These are phyloP conservation scores for Alternaria panax DNA, from an alignment of 2,329 filamentous ascomycete species.

Conservation along the genomic window DNA sequence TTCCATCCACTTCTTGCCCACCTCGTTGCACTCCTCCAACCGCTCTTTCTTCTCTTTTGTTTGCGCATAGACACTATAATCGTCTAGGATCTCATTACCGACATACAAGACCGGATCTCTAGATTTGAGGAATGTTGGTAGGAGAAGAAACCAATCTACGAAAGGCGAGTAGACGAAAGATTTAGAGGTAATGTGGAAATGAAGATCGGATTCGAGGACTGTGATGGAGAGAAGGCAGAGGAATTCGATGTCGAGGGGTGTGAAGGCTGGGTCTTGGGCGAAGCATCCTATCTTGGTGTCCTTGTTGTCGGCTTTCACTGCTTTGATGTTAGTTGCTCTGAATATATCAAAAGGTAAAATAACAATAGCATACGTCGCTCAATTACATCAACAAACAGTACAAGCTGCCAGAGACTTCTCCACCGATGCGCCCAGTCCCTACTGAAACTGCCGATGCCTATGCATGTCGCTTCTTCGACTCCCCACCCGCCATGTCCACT, in stretches of 20 bases:
- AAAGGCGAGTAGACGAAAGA: constrained; percentile 49
- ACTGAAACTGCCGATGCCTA: constrained; percentile 49
- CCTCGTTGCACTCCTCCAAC: constrained; percentile 36
- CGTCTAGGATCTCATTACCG: constrained; percentile 47
- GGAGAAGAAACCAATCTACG: constrained; percentile 46
- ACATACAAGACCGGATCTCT: constrained; percentile 45
- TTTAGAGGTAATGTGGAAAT: constrained; percentile 25
- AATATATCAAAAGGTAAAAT: not conserved
- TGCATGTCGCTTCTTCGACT: constrained; percentile 37
- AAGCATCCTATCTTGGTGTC: constrained; percentile 24
- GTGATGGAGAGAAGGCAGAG: constrained; percentile 33
- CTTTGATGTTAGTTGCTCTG: not conserved
- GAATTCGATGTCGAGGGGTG: constrained; percentile 39
- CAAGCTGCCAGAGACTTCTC: constrained; percentile 49
- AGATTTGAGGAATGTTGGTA: constrained; percentile 39
- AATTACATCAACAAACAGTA: constrained; percentile 42
- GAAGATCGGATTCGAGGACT: constrained; percentile 20
- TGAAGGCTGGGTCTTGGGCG: constrained; percentile 49
- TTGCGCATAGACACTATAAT: constrained; percentile 38
- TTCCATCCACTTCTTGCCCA: constrained; percentile 37
- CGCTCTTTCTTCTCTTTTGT: constrained; percentile 32
- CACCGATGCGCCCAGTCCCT: constrained; percentile 46
- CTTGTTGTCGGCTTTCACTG: constrained; percentile 2
- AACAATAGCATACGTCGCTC: constrained; percentile 10
- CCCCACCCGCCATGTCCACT: constrained; percentile 21